These are phyloP conservation scores for Berkeleyomyces basicola DNA, from an alignment of 2,329 filamentous ascomycete species.

Conservation along the genomic window DNA sequence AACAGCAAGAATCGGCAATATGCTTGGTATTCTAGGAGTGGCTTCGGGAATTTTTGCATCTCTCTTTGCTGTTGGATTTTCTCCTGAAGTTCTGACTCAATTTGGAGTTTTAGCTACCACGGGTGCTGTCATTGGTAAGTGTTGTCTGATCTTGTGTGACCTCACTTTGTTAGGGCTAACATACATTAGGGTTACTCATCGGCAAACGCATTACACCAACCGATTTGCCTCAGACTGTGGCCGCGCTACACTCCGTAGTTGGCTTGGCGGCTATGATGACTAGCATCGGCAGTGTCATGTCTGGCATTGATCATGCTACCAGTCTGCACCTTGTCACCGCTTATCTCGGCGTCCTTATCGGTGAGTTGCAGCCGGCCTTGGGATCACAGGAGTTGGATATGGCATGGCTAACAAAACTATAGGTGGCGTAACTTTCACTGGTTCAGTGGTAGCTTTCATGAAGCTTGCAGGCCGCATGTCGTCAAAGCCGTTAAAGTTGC, in stretches of 20 bases:
- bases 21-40: slow-evolving; percentile 75
- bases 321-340: slow-evolving; percentile 73
- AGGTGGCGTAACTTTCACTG: slow-evolving; percentile 74
- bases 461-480: slow-evolving; percentile 75
- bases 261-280: slow-evolving; percentile 78
- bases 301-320: slow-evolving; percentile 50
- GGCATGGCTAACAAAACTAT: slow-evolving; percentile 1
- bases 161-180: background rate
- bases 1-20: slow-evolving; percentile 71
- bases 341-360: slow-evolving; percentile 74
- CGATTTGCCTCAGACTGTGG: slow-evolving; percentile 75
- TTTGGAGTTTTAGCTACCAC: slow-evolving; percentile 60
- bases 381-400: background rate
- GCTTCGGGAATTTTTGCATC: slow-evolving; percentile 70
- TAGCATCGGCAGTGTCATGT: slow-evolving; percentile 73
- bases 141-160: slow-evolving; percentile 10
- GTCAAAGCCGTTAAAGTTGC: slow-evolving; percentile 55
- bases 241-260: slow-evolving; percentile 77
- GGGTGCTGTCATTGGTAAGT: slow-evolving; percentile 44
- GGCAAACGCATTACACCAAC: slow-evolving; percentile 78
- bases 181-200: slow-evolving; percentile 45
- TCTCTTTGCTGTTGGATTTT: slow-evolving; percentile 63
- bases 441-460: slow-evolving; percentile 75
- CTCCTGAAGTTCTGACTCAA: slow-evolving; percentile 61
- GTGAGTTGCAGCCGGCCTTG: slow-evolving; percentile 19